phyloP scores from a whole-genome alignment of 768 basidiomycete species.

The Gyrodon lividus region DNA sequence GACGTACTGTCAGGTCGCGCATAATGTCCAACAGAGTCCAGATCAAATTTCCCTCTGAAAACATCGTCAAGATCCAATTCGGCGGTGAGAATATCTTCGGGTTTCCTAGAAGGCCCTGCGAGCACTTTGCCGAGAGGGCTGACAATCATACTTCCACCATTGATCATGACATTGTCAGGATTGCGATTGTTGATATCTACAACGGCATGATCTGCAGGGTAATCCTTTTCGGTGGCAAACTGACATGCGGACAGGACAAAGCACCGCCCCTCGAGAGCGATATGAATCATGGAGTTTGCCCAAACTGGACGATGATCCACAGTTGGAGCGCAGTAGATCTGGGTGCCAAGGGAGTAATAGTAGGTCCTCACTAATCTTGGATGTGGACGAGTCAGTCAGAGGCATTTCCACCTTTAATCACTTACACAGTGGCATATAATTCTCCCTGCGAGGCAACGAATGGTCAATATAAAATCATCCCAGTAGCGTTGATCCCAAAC shows the following conservation, averaged over 20 bases:
- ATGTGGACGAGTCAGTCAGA: slow-evolving; percentile 3
- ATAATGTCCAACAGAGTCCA: slow-evolving; percentile 64
- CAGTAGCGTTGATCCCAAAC: slow-evolving; percentile 7
- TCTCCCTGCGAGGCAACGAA: slow-evolving; percentile 51
- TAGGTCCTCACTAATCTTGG: slow-evolving; percentile 49
- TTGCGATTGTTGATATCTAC: slow-evolving; percentile 35
- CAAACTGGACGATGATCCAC: slow-evolving; percentile 59
- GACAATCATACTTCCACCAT: slow-evolving; percentile 61
- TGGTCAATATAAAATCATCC: not conserved
- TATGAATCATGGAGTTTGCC: slow-evolving; percentile 58
- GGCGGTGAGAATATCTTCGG: slow-evolving; percentile 54
- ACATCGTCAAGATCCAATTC: slow-evolving; percentile 60
- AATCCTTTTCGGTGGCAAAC: slow-evolving; percentile 54
- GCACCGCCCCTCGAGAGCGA: slow-evolving; percentile 67
- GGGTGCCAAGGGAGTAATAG: slow-evolving; percentile 58
- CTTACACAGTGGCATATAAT: slow-evolving; percentile 65
- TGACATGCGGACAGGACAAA: slow-evolving; percentile 67
- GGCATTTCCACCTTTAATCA: not conserved
- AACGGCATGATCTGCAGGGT: slow-evolving; percentile 47
- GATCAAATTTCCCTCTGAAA: slow-evolving; percentile 56
- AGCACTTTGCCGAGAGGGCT: slow-evolving; percentile 55
- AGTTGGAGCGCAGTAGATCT: slow-evolving; percentile 66
- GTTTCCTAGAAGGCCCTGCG: slow-evolving; percentile 54
- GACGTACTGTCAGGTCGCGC: slow-evolving; percentile 53
- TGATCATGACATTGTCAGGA: slow-evolving; percentile 54